Conservation (phyloP, 106 monocot species). For the Platanthera zijinensis region DNA sequence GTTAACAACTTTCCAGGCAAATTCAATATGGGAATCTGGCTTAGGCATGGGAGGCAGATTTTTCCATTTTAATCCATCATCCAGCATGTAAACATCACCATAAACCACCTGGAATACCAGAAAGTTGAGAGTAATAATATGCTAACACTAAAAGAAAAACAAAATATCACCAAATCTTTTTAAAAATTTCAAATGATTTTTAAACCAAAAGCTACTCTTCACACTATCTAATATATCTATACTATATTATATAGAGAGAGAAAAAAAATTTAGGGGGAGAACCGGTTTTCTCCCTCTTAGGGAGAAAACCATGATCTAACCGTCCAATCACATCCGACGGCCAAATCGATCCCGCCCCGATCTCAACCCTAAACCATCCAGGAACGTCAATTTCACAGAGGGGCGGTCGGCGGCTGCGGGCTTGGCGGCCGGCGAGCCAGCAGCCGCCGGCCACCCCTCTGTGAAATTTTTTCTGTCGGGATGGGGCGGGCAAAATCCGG, state of each 20-base stretch:
- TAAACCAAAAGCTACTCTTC: not conserved
- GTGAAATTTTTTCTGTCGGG: no score
- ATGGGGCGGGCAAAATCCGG: no score
- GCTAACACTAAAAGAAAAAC: not conserved
- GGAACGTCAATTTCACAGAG: no score
- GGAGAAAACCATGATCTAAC: no score
- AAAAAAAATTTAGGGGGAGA: no score
- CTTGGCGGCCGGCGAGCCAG: no score
- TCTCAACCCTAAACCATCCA: no score
- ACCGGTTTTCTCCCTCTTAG: no score
- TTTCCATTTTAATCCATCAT: slow-evolving; percentile 53
- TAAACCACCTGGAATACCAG: slow-evolving; percentile 53
- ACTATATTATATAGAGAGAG: not conserved
- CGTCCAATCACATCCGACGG: no score
- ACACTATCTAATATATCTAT: not conserved
- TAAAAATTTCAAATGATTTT: not conserved
- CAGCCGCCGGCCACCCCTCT: no score
- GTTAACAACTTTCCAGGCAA: slow-evolving; percentile 84
- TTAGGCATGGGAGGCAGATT: slow-evolving; percentile 87
- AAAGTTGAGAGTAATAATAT: not conserved
- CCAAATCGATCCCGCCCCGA: no score
- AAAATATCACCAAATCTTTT: not conserved
- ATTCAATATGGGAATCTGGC: slow-evolving; percentile 93
- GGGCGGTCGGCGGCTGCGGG: no score
- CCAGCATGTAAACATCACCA: slow-evolving; percentile 84